Conservation (phyloP, 108 stramenopile species). For the Skeletonema grethae region DNA sequence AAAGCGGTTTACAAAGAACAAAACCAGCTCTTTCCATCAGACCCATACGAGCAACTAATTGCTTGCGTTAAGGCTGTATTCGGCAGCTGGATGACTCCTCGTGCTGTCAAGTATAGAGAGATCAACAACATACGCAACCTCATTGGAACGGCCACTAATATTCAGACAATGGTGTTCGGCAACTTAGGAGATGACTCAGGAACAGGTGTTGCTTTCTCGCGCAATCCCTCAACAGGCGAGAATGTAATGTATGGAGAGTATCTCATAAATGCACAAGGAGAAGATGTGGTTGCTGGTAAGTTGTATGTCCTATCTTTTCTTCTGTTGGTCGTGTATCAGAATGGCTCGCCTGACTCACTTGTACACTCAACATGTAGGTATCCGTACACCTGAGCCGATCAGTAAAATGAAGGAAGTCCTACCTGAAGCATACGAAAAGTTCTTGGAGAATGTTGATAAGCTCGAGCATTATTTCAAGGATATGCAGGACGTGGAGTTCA, state of each 20-base stretch:
- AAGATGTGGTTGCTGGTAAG: constrained; percentile 80
- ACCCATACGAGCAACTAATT: constrained; percentile 69
- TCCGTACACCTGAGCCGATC: constrained; percentile 84
- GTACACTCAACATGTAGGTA: constrained; percentile 42
- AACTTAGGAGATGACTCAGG: constrained; percentile 79
- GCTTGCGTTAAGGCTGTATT: constrained; percentile 81
- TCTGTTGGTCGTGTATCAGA: not conserved
- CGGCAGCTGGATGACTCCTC: constrained; percentile 80
- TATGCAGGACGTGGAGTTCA: constrained; percentile 94
- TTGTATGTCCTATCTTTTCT: not conserved
- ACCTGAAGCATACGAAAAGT: constrained; percentile 81
- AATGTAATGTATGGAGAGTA: constrained; percentile 85
- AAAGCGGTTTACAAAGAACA: constrained; percentile 65
- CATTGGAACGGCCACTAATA: constrained; percentile 74
- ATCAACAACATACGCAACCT: constrained; percentile 77
- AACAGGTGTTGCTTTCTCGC: constrained; percentile 88
- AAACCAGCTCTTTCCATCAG: constrained; percentile 54
- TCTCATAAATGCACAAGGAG: constrained; percentile 74
- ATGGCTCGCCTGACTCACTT: not conserved
- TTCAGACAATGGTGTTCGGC: constrained; percentile 89
- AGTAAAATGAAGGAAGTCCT: constrained; percentile 67
- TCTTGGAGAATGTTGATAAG: constrained; percentile 68
- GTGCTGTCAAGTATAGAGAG: constrained; percentile 87
- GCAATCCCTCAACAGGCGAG: constrained; percentile 83
- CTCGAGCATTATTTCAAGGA: constrained; percentile 86